Evolutionary conservation across 2,329 filamentous ascomycete species (phyloP), one percentile per base, ranked within the genome.

Genomic region (Chaetomium globosum): DNA sequence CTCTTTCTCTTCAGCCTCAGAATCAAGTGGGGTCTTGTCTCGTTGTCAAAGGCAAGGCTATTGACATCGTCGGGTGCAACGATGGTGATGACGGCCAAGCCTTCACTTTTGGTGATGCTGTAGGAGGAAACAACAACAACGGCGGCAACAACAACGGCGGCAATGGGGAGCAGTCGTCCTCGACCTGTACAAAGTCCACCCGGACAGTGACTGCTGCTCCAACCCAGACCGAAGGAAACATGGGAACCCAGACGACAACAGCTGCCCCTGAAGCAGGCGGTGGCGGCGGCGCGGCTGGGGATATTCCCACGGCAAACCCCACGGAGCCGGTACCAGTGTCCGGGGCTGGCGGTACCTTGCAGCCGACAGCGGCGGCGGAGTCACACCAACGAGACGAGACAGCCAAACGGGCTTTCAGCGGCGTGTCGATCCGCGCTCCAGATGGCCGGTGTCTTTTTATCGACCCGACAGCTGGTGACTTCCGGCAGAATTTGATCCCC

Each of bases 401-500:
- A 1, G 83, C 82, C 3, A 80, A 76, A 1, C 78, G 81, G 3
- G 77, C 78, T 7, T 80, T 84, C 63, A 76, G 75, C 46, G 76
- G 75, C 46, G 78, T 81, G 48, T 75, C 78, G 62, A 81, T 85
- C 72, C 76, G 79, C 36, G 78, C 81, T 0, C 74, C 81, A 12
- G 79, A 81, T 66, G 82, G 82, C 30, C 77, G 80, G 59, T 85
- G 82, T 65, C 76, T 85, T n/a, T 83, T 79, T 39, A 73, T 84
- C 53, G 80, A 85, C 69, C 80, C 81, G 0, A 81, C 81, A 1
- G 82, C 81, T 0, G 83, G 82, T 43, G 82, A 85, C 68, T 85
- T 84, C 73, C 80, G 82, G 6, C 76, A 81, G 73, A 85, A 85
- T 68, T 75, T 85, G 55, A 83, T 84, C 59, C 82, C 82, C 1